Conservation (phyloP, 306 rosid species). For the Biancaea sappan region DNA sequence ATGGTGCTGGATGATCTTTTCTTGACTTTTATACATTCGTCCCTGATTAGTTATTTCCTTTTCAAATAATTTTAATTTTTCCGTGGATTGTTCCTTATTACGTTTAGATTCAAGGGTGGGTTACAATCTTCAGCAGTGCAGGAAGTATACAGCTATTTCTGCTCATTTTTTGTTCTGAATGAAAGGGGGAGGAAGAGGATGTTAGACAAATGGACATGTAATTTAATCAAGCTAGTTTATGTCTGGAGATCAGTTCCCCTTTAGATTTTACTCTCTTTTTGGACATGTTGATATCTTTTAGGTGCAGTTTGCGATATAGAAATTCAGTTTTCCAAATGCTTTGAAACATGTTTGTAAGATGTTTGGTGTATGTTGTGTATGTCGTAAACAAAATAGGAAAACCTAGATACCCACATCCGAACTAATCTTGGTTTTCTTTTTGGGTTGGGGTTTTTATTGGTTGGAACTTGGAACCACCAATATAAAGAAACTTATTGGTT, state of each 20-base stretch:
- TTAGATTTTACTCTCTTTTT: neutral
- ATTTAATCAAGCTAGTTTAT: neutral
- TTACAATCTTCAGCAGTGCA: neutral
- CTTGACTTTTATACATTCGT: neutral
- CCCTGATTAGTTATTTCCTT: neutral
- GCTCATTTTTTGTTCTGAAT: neutral
- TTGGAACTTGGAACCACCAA: too few species aligned
- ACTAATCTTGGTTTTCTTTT: too few species aligned
- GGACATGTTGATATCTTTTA: neutral
- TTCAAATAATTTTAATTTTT: neutral
- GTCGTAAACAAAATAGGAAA: too few species aligned
- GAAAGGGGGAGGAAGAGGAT: neutral
- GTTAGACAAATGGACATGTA: neutral
- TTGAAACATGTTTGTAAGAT: too few species aligned
- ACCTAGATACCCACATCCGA: too few species aligned
- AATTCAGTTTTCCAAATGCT: too few species aligned
- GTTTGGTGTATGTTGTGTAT: too few species aligned
- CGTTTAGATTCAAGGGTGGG: neutral
- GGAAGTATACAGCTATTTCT: neutral
- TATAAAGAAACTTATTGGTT: too few species aligned
- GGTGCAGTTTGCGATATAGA: too few species aligned
- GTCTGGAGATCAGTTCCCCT: neutral
- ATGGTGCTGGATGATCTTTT: neutral
- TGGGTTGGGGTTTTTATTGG: too few species aligned
- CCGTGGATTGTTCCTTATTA: neutral